These are phyloP conservation scores for Trypanosoma caninum DNA, from an alignment of 208 protist genomes.

Conservation along the genomic window DNA sequence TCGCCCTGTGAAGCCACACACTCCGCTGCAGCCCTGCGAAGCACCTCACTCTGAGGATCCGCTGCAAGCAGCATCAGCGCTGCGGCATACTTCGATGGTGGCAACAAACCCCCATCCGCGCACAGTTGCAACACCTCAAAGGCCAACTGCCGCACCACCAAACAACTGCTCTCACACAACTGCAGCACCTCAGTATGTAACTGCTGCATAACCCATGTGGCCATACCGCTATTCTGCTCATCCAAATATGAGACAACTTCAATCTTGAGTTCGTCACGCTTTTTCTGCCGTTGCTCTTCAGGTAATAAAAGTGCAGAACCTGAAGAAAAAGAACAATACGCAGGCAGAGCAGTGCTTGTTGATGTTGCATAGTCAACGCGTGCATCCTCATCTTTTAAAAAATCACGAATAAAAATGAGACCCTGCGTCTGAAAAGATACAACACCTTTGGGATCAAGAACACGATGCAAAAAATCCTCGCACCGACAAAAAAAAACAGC, in stretches of 20 bases:
- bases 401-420: constrained; percentile 79
- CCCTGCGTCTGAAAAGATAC: constrained; percentile 49
- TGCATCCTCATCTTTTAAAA: constrained; percentile 77
- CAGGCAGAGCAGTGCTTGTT: constrained; percentile 12
- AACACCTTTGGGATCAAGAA: constrained; percentile 33
- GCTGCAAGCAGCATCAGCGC: constrained; percentile 53
- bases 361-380: constrained; percentile 55
- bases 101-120: constrained; percentile 59
- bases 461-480: constrained; percentile 40
- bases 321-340: neutral
- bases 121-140: constrained; percentile 63
- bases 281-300: neutral
- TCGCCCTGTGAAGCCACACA: constrained; percentile 42
- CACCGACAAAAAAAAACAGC: constrained; percentile 58
- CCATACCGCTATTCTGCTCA: constrained; percentile 87
- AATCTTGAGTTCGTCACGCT: constrained; percentile 3
- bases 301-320: neutral
- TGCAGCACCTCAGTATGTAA: constrained; percentile 52
- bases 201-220: constrained; percentile 76
- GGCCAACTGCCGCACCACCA: constrained; percentile 43
- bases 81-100: constrained; percentile 57
- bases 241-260: constrained; percentile 13
- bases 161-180: constrained; percentile 32
- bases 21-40: constrained; percentile 41
- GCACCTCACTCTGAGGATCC: constrained; percentile 35